Percentiles rank a stretch among this genome's conserved stretches.
These are phyloP conservation scores for Filobasidium wieringae DNA, from an alignment of 768 basidiomycete species.

Conservation along the genomic window DNA sequence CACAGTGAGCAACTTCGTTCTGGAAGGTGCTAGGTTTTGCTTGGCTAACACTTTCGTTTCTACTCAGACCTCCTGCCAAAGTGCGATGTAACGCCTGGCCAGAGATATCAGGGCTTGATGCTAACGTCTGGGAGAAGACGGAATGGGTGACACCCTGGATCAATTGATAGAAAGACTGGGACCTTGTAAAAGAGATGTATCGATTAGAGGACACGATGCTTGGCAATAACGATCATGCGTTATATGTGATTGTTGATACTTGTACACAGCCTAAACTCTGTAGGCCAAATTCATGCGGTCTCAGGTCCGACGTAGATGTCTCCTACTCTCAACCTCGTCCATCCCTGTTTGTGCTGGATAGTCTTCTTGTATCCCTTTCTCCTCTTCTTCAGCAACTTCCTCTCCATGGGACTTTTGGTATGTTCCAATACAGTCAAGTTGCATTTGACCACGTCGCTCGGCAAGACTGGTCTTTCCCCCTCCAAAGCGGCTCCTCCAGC, in stretches of 20 bases:
- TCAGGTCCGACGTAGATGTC: conserved; percentile 49
- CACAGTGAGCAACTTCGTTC: conserved; percentile 15
- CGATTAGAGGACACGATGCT: too few relatives aligned
- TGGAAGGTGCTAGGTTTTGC: not conserved
- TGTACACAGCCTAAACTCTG: not conserved
- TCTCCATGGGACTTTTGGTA: conserved; percentile 86
- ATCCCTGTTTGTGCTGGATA: conserved; percentile 84
- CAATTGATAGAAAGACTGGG: not conserved
- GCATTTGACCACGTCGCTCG: conserved; percentile 56
- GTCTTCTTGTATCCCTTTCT: conserved; percentile 96
- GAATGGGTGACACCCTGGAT: conserved; percentile 29
- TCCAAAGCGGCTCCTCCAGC: conserved; percentile 16
- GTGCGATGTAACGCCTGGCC: conserved; percentile 39
- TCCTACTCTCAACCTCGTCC: conserved; percentile 87
- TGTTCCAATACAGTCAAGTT: conserved; percentile 92
- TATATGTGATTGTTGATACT: too few relatives aligned
- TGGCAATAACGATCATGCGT: too few relatives aligned
- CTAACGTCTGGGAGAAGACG: conserved; percentile 35
- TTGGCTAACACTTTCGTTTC: not conserved
- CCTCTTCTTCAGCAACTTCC: conserved; percentile 89
- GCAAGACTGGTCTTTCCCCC: conserved; percentile 44
- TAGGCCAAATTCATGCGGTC: not conserved
- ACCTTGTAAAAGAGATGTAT: too few relatives aligned
- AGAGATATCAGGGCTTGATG: conserved; percentile 27
- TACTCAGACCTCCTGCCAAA: conserved; percentile 27